Base-by-base conservation (phyloP, 2,329 filamentous ascomycete species). In the Sclerotinia subarctica region DNA sequence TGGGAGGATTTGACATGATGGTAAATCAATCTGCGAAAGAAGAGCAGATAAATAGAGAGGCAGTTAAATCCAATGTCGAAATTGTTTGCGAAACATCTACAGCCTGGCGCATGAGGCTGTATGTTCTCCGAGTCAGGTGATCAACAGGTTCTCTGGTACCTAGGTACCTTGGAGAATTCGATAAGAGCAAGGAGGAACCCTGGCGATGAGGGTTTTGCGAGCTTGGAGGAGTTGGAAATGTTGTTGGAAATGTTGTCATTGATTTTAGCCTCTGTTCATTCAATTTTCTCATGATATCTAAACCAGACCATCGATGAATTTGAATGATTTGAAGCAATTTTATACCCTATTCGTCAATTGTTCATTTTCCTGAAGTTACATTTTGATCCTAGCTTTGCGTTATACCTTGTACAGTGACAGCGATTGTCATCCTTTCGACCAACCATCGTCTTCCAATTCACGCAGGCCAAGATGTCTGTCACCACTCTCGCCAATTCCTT, bases 401-500 rank as follows among this genome's bases (percentile, higher is more conserved):
- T 46, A 46, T 49, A 17, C 44, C 57, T 47, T 49, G 44, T 24
- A 24, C 29, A 32, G 42, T 32, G 46, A 17, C 53, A 56, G 29
- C 57, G 57, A 32, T 60, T 38, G 38, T 46, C 44, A 63, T 38
- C 59, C 19, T n/a, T 47, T 44, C 49, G 6, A 53, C 47, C 56
- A 51, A 63, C 57, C 35, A 64, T 51, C 44, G 24, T 51, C 47
- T 56, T 8, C 29, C n/a, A 57, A 62, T 15, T 13, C 21, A 51
- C 59, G 46, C 59, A 63, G n/a, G 59, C 49, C 59, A 53, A 54
- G 44, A 77, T 76, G 73, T 71, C 73, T 64, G 74, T 74, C 56
- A 76, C 75, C n/a, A 88, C 87, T 35, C 81, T 90, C 47, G 80
- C 83, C 67, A 85, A 82, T 73, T 83, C 85, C 69, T 85, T 90